Evolutionary conservation across 2,329 filamentous ascomycete species (phyloP).

Genomic region (Xylariales sp.): DNA sequence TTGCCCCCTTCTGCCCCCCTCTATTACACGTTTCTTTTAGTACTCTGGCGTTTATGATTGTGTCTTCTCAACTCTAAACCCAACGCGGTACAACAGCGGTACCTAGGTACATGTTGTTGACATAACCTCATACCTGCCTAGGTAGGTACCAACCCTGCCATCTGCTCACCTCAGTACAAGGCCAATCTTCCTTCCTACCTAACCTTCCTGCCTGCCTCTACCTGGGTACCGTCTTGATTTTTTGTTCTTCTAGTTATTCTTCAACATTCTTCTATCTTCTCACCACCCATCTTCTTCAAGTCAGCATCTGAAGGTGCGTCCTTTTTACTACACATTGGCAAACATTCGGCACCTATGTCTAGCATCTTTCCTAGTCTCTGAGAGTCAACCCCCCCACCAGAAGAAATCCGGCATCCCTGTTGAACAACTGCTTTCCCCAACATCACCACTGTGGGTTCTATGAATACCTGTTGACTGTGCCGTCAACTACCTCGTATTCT

Average conservation of each 20-base stretch:
- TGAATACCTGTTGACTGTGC: neutral
- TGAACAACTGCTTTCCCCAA: neutral
- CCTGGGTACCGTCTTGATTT: neutral
- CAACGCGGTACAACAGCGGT: slow-evolving; percentile 3
- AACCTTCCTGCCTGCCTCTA: neutral
- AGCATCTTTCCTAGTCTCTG: neutral
- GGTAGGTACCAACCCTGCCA: neutral
- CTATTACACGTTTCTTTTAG: neutral
- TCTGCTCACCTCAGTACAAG: neutral
- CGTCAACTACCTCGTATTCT: neutral
- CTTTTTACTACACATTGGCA: neutral
- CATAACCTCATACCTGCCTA: neutral
- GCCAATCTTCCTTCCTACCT: neutral
- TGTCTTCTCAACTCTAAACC: slow-evolving; percentile 1
- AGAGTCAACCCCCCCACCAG: too few species aligned
- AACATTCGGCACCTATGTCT: neutral
- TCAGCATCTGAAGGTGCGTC: slow-evolving; percentile 9
- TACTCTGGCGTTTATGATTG: neutral
- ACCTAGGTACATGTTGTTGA: neutral
- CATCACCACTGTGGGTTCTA: neutral
- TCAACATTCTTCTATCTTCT: slow-evolving; percentile 4
- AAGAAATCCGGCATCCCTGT: neutral
- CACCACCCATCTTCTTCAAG: neutral
- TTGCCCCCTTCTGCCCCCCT: neutral
- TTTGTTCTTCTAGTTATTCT: neutral